Conservation (phyloP, 140 eudicot species). For the Oenanthe javanica region DNA sequence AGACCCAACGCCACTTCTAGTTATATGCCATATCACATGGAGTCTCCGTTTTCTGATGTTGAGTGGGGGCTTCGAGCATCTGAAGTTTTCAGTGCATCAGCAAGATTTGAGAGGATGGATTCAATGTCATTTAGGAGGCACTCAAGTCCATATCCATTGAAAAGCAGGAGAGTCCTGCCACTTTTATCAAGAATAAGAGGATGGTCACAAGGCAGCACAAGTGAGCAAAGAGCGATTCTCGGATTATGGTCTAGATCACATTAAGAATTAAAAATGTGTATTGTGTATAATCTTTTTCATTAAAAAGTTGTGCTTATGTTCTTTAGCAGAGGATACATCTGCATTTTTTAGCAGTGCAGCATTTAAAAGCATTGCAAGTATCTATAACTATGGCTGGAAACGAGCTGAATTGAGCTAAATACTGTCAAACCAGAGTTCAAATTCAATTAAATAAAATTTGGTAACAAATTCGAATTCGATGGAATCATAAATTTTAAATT, state of each 20-base stretch:
- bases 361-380: too few species aligned
- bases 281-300: too few species aligned
- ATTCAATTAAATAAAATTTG: too few species aligned
- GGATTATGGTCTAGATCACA: conserved; percentile 34
- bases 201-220: conserved; percentile 58
- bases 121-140: conserved; percentile 45
- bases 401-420: too few species aligned
- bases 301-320: too few species aligned
- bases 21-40: conserved; percentile 10
- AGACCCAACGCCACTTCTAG: conserved; percentile 26
- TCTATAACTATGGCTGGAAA: too few species aligned
- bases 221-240: conserved; percentile 51
- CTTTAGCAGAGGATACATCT: too few species aligned
- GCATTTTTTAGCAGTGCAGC: too few species aligned
- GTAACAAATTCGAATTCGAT: too few species aligned
- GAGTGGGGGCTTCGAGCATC: conserved; percentile 60
- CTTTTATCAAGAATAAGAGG: conserved; percentile 59
- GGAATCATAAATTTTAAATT: too few species aligned
- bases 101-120: conserved; percentile 18
- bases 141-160: conserved; percentile 74
- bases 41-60: conserved; percentile 36
- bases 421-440: too few species aligned
- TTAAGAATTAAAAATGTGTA: neutral
- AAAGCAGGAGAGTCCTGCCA: conserved; percentile 34
- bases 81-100: conserved; percentile 30